phyloP scores from a whole-genome alignment of 2,329 filamentous ascomycete genomes.

The Fusarium nurragi region DNA sequence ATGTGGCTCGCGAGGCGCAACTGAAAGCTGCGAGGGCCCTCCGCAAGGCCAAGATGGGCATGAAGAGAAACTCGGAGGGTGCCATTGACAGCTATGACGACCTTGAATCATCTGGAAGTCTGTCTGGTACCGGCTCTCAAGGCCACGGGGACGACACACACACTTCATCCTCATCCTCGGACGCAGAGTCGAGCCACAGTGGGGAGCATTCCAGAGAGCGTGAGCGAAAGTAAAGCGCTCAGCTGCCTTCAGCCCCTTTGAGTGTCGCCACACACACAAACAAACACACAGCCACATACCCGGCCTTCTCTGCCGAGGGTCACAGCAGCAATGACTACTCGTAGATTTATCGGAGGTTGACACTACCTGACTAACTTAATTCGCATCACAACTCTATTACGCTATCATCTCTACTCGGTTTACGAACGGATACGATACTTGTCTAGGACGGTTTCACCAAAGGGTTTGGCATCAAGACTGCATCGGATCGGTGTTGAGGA shows the following conservation, averaged over 20 bases:
- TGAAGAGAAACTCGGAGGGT: conserved; percentile 52
- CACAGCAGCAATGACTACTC: neutral
- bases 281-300: neutral
- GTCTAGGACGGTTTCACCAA: conserved; percentile 35
- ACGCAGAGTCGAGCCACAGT: conserved; percentile 51
- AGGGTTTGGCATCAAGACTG: conserved; percentile 46
- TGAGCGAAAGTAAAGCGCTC: conserved; percentile 27
- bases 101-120: conserved; percentile 56
- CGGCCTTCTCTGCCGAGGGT: neutral
- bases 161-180: conserved; percentile 51
- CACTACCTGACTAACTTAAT: conserved; percentile 6
- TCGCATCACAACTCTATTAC: conserved; percentile 10
- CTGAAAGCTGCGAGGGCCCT: conserved; percentile 51
- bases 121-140: conserved; percentile 51
- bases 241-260: neutral
- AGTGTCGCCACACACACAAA: neutral
- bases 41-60: conserved; percentile 60
- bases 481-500: conserved; percentile 48
- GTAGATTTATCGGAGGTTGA: neutral
- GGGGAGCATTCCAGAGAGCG: conserved; percentile 43
- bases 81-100: conserved; percentile 58
- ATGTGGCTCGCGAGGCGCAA: conserved; percentile 50
- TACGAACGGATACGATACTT: conserved; percentile 38
- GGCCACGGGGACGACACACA: conserved; percentile 49
- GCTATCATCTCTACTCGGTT: conserved; percentile 32